A percentile compares a stretch with the other conserved stretches of the same genome.
These are phyloP conservation scores for Papiliotrema fonsecae DNA, from an alignment of 1,284 basidiomycete genomes.

Conservation along the genomic window DNA sequence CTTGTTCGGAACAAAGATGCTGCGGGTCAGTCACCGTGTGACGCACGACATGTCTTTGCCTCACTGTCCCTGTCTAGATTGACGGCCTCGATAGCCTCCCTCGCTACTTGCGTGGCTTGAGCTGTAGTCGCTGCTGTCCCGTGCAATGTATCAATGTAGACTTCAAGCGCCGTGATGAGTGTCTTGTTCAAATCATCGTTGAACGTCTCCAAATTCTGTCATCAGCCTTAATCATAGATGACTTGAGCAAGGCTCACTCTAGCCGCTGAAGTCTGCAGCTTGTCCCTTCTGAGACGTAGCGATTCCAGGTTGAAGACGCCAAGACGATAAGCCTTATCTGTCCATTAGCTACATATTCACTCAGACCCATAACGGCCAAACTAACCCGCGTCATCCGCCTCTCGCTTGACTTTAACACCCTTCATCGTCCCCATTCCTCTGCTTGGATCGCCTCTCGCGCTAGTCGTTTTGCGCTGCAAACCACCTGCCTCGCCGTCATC, in stretches of 20 bases:
- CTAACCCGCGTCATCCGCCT: conserved; percentile 84
- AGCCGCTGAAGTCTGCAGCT: conserved; percentile 75
- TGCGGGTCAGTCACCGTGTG: conserved; percentile 9
- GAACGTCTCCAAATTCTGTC: conserved; percentile 72
- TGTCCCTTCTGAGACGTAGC: conserved; percentile 71
- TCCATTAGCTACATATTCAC: neutral
- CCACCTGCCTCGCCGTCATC: conserved; percentile 8
- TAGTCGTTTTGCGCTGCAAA: conserved; percentile 16
- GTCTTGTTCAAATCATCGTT: conserved; percentile 65
- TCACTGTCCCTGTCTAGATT: conserved; percentile 64
- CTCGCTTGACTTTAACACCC: conserved; percentile 74
- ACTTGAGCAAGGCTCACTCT: conserved; percentile 51
- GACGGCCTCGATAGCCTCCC: conserved; percentile 57
- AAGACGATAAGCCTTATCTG: conserved; percentile 87
- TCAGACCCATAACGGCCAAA: conserved; percentile 3
- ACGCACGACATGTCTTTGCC: conserved; percentile 34
- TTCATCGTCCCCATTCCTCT: conserved; percentile 53
- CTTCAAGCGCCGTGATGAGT: conserved; percentile 61
- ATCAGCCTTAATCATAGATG: conserved; percentile 2
- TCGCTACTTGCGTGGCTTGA: conserved; percentile 46
- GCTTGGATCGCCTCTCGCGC: conserved; percentile 7
- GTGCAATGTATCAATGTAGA: conserved; percentile 68
- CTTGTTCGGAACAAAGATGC: conserved; percentile 24
- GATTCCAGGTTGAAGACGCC: conserved; percentile 93
- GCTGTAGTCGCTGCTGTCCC: conserved; percentile 56